Conservation (phyloP, 129 eudicot genomes). For the Chrysanthemum lavandulifolium region DNA sequence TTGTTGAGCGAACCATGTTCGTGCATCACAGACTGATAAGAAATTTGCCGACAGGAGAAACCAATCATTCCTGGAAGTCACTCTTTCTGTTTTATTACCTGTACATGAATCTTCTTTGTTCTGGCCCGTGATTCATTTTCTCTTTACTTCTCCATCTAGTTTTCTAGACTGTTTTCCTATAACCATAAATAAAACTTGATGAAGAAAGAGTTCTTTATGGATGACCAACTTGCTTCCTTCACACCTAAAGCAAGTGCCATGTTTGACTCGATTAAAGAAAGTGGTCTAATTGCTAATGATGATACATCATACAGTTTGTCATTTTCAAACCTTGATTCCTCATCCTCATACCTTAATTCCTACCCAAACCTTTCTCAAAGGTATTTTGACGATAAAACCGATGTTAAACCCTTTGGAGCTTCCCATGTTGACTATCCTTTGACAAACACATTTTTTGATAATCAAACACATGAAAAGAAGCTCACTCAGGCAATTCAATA, state of each 20-base stretch:
- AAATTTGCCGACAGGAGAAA: conserved; percentile 43
- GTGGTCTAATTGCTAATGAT: conserved; percentile 13
- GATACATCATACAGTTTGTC: conserved; percentile 31
- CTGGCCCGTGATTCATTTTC: conserved; percentile 41
- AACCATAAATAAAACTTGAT: not conserved
- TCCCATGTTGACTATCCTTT: conserved; percentile 22
- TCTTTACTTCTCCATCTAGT: conserved; percentile 7
- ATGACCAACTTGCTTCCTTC: conserved; percentile 19
- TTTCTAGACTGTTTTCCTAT: conserved; percentile 2
- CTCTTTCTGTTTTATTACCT: conserved; percentile 45
- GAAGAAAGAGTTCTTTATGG: not conserved
- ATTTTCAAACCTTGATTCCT: conserved; percentile 33
- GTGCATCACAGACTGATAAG: conserved; percentile 38
- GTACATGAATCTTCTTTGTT: conserved; percentile 47
- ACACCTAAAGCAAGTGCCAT: not conserved
- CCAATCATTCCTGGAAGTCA: conserved; percentile 46
- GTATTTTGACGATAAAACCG: conserved; percentile 26
- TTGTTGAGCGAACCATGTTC: conserved; percentile 38
- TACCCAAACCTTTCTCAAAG: conserved; percentile 27
- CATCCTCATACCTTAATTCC: conserved; percentile 34
- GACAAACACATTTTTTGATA: conserved; percentile 9
- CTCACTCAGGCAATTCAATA: not conserved
- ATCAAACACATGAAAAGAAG: conserved; percentile 15
- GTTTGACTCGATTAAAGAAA: conserved; percentile 29
- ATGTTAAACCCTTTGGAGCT: conserved; percentile 26